Conservation (phyloP, 139 green algal genomes). For the Chlamydomonas sphaeroides region DNA sequence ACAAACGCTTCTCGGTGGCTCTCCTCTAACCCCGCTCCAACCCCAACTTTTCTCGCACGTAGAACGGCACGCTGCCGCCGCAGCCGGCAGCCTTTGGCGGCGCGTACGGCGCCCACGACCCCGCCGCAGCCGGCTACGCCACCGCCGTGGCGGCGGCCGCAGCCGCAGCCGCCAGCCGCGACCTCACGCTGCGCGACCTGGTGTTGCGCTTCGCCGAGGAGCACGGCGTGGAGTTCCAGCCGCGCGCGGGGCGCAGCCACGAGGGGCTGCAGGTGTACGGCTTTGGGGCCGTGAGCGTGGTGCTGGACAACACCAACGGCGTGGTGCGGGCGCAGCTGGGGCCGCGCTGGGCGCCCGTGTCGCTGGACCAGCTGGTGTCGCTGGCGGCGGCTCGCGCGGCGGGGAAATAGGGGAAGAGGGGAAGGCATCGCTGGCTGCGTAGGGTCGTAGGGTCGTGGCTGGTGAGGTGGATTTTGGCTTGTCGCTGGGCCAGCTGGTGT, state of each 20-base stretch:
- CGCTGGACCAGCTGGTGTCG: constrained; percentile 78
- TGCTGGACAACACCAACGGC: constrained; percentile 80
- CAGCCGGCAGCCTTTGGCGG: constrained; percentile 3
- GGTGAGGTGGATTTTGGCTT: no score
- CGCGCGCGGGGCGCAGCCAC: constrained; percentile 83
- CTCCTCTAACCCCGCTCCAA: no score
- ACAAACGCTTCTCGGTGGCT: no score
- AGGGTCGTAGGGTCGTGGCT: no score
- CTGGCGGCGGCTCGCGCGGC: constrained; percentile 14
- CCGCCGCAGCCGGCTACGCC: neutral
- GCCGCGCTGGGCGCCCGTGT: constrained; percentile 81
- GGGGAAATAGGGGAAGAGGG: neutral
- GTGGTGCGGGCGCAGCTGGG: constrained; percentile 78
- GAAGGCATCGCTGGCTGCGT: no score
- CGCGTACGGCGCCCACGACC: neutral
- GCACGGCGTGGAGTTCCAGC: constrained; percentile 88
- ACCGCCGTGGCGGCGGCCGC: neutral
- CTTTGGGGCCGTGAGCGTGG: constrained; percentile 89
- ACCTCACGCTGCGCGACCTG: constrained; percentile 80
- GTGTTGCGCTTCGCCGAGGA: constrained; percentile 86
- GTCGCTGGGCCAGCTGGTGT: constrained; percentile 80
- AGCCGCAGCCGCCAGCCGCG: neutral
- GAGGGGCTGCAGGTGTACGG: constrained; percentile 90
- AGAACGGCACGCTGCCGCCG: constrained; percentile 29
- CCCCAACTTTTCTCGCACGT: no score